A percentile compares a stretch with the other conserved stretches of the same genome.
Conservation (phyloP, 2,329 filamentous ascomycete genomes). For the Pyrenophora seminiperda region DNA sequence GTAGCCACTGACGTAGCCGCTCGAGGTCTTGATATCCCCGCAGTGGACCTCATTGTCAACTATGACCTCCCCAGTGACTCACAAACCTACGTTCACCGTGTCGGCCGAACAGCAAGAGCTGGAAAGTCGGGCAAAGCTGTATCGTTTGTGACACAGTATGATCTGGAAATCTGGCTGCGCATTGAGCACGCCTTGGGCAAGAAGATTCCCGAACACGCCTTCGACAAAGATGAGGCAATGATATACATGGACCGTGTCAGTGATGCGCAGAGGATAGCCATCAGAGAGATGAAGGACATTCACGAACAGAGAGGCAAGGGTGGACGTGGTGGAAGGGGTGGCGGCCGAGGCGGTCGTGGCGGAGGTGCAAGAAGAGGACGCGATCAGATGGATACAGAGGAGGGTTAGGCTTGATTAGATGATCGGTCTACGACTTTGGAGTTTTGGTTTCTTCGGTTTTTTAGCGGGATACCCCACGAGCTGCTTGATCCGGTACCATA, state of each 20-base stretch:
- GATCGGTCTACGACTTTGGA: not conserved
- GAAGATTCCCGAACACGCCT: slow-evolving; percentile 71
- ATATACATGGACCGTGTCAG: slow-evolving; percentile 77
- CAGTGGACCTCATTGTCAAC: slow-evolving; percentile 87
- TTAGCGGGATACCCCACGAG: slow-evolving; percentile 12
- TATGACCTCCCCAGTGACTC: slow-evolving; percentile 82
- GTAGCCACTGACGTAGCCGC: slow-evolving; percentile 94
- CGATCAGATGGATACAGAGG: slow-evolving; percentile 76
- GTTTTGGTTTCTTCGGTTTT: slow-evolving; percentile 1
- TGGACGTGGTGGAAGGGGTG: slow-evolving; percentile 51
- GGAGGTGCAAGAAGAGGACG: slow-evolving; percentile 54
- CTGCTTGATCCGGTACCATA: slow-evolving; percentile 8
- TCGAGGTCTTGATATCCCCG: slow-evolving; percentile 88
- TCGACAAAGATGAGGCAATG: slow-evolving; percentile 83
- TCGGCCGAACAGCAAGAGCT: slow-evolving; percentile 85
- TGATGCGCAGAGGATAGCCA: slow-evolving; percentile 80
- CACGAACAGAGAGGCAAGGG: slow-evolving; percentile 69
- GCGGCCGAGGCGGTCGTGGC: slow-evolving; percentile 18
- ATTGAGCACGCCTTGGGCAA: slow-evolving; percentile 84
- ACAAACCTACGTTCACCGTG: slow-evolving; percentile 90
- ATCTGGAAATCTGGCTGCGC: slow-evolving; percentile 76
- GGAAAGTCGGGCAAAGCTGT: slow-evolving; percentile 84
- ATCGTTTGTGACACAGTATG: slow-evolving; percentile 84
- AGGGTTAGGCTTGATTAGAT: slow-evolving; percentile 56
- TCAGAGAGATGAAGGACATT: slow-evolving; percentile 79